These are phyloP conservation scores for Pseudotsuga menziesii DNA, from an alignment of 75 land plant genomes.

Conservation along the genomic window DNA sequence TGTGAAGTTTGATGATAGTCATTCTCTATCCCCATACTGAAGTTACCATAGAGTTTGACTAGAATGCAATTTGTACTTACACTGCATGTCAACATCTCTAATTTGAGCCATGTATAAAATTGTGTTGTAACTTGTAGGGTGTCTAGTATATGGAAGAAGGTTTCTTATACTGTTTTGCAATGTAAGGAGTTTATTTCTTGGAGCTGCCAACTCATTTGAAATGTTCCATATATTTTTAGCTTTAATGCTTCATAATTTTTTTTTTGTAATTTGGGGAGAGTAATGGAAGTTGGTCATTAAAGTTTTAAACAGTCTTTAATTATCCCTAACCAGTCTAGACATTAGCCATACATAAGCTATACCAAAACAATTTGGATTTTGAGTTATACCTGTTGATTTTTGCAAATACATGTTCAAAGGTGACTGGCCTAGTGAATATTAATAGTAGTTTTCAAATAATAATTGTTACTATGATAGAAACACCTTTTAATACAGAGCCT, in stretches of 20 bases:
- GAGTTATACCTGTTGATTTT: neutral
- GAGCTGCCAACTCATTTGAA: too few species aligned
- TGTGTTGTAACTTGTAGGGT: too few species aligned
- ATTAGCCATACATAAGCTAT: neutral
- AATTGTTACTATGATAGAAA: neutral
- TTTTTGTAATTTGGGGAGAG: neutral
- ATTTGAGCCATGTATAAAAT: too few species aligned
- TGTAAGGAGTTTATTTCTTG: too few species aligned
- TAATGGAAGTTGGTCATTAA: neutral
- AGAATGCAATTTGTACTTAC: too few species aligned
- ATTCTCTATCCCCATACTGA: too few species aligned
- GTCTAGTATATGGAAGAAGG: too few species aligned
- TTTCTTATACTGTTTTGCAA: too few species aligned
- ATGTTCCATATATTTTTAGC: too few species aligned
- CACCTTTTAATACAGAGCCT: neutral
- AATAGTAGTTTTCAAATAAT: neutral
- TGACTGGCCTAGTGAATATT: neutral
- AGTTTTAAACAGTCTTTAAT: neutral
- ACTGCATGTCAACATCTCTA: too few species aligned
- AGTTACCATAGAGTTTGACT: too few species aligned
- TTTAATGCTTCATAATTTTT: neutral
- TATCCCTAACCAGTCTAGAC: neutral
- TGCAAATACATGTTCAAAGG: neutral
- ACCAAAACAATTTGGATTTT: neutral
- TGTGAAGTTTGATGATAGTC: too few species aligned